Evolutionary conservation across 192 early-diverging fungal species (phyloP).

Genomic region (Jimgerdemannia flammicorona): DNA sequence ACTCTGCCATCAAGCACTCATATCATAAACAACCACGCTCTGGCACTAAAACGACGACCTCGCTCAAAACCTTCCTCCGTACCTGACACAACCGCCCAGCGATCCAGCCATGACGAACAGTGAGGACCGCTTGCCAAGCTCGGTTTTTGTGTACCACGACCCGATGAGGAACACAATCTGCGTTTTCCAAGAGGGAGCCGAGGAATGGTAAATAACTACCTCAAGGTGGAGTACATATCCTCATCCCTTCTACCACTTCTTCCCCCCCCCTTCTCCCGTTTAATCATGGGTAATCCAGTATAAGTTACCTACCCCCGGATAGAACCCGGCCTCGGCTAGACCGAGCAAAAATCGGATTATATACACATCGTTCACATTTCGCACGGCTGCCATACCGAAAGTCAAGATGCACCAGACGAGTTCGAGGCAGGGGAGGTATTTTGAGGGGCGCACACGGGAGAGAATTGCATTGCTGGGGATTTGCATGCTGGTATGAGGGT

Average conservation of each 20-base stretch:
- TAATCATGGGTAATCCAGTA: too few species aligned
- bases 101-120: constrained; percentile 26
- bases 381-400: constrained; percentile 26
- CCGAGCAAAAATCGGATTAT: constrained; percentile 29
- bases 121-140: constrained; percentile 27
- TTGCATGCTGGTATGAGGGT: constrained; percentile 23
- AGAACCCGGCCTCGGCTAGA: constrained; percentile 33
- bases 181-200: too few species aligned
- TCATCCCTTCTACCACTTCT: too few species aligned
- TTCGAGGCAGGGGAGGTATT: constrained; percentile 27
- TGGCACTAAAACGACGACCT: too few species aligned
- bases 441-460: constrained; percentile 21
- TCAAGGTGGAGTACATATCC: too few species aligned
- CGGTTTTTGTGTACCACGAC: constrained; percentile 34
- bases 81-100: constrained; percentile 15
- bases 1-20: too few species aligned
- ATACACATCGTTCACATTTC: constrained; percentile 25
- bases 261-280: too few species aligned
- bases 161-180: constrained; percentile 33
- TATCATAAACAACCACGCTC: too few species aligned
- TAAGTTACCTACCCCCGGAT: constrained; percentile 27
- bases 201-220: too few species aligned
- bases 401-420: constrained; percentile 31
- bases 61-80: too few species aligned
- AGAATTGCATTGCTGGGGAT: constrained; percentile 33